phyloP scores from a whole-genome alignment of 768 basidiomycete species.

The Lentinula lateritia region DNA sequence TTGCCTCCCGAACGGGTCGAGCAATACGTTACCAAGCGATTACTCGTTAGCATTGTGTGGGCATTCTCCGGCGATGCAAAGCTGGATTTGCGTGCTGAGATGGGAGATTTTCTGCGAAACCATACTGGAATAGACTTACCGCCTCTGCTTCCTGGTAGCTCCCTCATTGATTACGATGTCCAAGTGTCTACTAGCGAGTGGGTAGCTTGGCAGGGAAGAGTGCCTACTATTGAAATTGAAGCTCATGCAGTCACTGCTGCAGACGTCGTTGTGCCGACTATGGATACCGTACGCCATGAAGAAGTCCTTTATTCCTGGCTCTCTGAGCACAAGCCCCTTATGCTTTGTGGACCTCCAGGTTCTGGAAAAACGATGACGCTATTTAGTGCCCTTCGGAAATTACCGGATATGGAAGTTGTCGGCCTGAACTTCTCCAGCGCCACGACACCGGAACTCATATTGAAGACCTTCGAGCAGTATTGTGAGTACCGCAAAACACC shows the following conservation, averaged over 20 bases:
- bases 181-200: constrained; percentile 83
- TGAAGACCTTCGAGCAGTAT: constrained; percentile 99
- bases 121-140: constrained; percentile 91
- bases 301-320: constrained; percentile 99
- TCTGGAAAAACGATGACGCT: constrained; percentile 99
- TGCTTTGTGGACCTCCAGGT: constrained; percentile 99
- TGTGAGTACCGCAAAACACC: constrained; percentile 99
- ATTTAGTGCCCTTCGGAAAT: constrained; percentile 94
- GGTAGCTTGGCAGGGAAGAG: constrained; percentile 86
- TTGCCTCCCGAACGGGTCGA: constrained; percentile 79
- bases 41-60: constrained; percentile 93
- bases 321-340: constrained; percentile 95
- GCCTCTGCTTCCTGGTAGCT: constrained; percentile 63
- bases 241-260: constrained; percentile 93
- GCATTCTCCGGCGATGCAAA: constrained; percentile 97
- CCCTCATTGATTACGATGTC: constrained; percentile 94
- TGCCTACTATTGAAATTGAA: constrained; percentile 95
- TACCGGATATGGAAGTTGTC: constrained; percentile 98
- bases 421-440: constrained; percentile 99
- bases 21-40: constrained; percentile 84
- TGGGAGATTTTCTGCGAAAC: constrained; percentile 82
- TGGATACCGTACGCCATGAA: constrained; percentile 98
- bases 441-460: constrained; percentile 94
- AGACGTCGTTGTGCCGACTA: constrained; percentile 95
- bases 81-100: constrained; percentile 78